Evolutionary conservation across 257 asterid genomes (phyloP).

Genomic region (Rhazya stricta): DNA sequence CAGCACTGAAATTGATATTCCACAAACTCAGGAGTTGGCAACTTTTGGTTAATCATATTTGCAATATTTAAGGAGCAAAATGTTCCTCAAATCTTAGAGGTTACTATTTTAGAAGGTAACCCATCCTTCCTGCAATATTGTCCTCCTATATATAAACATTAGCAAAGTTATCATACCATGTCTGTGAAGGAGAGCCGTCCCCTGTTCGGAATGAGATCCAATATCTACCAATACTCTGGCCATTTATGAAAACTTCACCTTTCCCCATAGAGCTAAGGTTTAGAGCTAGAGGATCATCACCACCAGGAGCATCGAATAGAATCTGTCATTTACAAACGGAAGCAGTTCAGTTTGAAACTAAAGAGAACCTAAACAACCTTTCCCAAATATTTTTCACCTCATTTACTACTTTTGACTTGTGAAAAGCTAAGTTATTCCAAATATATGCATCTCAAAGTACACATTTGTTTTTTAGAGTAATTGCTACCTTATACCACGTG

Average conservation of each 20-base stretch:
- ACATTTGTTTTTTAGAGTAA: too few relatives aligned
- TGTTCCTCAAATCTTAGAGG: too few relatives aligned
- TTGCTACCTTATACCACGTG: slow-evolving; percentile 80
- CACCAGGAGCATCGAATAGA: slow-evolving; percentile 56
- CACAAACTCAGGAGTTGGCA: too few relatives aligned
- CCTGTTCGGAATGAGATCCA: slow-evolving; percentile 65
- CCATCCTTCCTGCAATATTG: too few relatives aligned
- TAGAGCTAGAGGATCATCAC: slow-evolving; percentile 61
- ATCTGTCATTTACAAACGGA: slow-evolving; percentile 28
- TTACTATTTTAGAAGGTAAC: too few relatives aligned
- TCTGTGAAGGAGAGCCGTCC: slow-evolving; percentile 68
- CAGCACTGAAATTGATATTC: not conserved
- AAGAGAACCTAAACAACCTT: too few relatives aligned
- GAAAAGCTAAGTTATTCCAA: too few relatives aligned
- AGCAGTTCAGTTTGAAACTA: not conserved
- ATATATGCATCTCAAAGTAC: too few relatives aligned
- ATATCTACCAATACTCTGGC: slow-evolving; percentile 77
- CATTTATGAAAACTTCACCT: slow-evolving; percentile 79
- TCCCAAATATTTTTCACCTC: too few relatives aligned
- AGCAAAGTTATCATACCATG: slow-evolving; percentile 40
- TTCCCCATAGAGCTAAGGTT: slow-evolving; percentile 91
- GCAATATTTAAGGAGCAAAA: too few relatives aligned
- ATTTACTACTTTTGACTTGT: too few relatives aligned
- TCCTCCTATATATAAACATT: not conserved
- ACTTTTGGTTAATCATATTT: too few relatives aligned